These are phyloP conservation scores for Phytopythium litorale DNA, from an alignment of 352 stramenopile genomes.

Conservation along the genomic window DNA sequence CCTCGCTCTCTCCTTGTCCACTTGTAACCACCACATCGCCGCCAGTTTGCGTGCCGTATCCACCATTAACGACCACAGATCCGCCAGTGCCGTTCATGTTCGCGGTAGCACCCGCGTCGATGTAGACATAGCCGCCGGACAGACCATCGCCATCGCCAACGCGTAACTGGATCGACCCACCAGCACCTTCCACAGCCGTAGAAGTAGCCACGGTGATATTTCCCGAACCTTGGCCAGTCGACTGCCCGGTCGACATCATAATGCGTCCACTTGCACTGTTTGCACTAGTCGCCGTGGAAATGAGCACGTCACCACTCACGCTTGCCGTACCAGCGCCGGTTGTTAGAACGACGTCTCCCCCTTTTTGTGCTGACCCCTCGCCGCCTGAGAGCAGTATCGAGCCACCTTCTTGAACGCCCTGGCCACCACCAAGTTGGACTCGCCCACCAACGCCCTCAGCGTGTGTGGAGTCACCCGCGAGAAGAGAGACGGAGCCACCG, in stretches of 20 bases:
- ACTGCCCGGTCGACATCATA: not conserved
- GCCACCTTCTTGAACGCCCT: not conserved
- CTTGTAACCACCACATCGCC: constrained; percentile 26
- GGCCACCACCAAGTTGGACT: not conserved
- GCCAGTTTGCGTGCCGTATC: constrained; percentile 15
- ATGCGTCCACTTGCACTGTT: not conserved
- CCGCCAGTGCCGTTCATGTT: constrained; percentile 7
- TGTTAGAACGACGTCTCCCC: not conserved
- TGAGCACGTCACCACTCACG: not conserved
- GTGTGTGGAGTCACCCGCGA: not conserved
- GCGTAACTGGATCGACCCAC: constrained; percentile 5
- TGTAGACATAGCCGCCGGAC: not conserved
- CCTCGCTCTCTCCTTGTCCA: not conserved
- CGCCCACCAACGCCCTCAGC: not conserved
- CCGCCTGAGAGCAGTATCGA: not conserved
- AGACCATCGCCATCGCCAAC: constrained; percentile 5
- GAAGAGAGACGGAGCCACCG: not conserved
- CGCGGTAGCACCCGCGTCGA: constrained; percentile 5
- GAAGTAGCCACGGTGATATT: constrained; percentile 6
- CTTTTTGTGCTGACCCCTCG: not conserved
- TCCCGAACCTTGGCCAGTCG: constrained; percentile 6
- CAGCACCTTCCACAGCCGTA: not conserved
- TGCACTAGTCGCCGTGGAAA: not conserved
- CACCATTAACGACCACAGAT: not conserved
- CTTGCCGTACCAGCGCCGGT: not conserved